phyloP scores from a whole-genome alignment of 176 grass and related monocot species.

The Ensete glaucum region DNA sequence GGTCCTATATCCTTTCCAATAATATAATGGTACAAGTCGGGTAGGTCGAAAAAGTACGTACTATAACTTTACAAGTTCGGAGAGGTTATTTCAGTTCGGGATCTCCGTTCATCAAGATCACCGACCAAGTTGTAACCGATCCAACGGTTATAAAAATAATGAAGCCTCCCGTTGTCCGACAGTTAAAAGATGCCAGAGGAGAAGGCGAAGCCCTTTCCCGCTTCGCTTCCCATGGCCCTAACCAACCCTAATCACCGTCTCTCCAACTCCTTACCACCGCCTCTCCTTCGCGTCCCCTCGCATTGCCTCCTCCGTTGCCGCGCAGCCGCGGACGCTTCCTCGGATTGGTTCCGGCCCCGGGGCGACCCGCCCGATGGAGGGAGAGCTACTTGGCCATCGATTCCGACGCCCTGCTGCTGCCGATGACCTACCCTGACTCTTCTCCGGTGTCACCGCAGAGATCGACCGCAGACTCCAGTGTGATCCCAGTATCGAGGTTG shows the following conservation, averaged over 20 bases:
- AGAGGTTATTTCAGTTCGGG: not conserved
- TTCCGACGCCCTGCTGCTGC: conserved; percentile 67
- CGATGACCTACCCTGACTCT: conserved; percentile 57
- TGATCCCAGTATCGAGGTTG: conserved; percentile 54
- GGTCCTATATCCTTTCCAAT: not conserved
- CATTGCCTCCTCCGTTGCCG: conserved; percentile 6
- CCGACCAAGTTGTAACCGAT: not conserved
- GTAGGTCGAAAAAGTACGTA: too few relatives aligned
- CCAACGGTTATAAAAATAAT: not conserved
- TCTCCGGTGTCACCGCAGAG: conserved; percentile 67
- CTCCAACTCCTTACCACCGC: not conserved
- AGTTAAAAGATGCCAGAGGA: not conserved
- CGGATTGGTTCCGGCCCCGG: conserved; percentile 64
- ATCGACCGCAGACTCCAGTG: conserved; percentile 74
- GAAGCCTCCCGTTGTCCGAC: too few relatives aligned
- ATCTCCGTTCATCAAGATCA: not conserved
- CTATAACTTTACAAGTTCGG: not conserved
- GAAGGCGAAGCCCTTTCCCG: conserved; percentile 29
- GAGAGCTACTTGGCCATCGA: conserved; percentile 60
- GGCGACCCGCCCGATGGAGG: conserved; percentile 19
- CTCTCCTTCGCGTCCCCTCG: not conserved
- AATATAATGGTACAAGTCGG: not conserved
- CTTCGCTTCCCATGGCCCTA: conserved; percentile 15
- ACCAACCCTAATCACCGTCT: conserved; percentile 6
- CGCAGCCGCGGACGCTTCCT: conserved; percentile 52